A percentile compares a stretch with the other conserved stretches of the same genome.
These are phyloP conservation scores for Albophoma yamanashiensis DNA, from an alignment of 2,329 filamentous ascomycete genomes.

Conservation along the genomic window DNA sequence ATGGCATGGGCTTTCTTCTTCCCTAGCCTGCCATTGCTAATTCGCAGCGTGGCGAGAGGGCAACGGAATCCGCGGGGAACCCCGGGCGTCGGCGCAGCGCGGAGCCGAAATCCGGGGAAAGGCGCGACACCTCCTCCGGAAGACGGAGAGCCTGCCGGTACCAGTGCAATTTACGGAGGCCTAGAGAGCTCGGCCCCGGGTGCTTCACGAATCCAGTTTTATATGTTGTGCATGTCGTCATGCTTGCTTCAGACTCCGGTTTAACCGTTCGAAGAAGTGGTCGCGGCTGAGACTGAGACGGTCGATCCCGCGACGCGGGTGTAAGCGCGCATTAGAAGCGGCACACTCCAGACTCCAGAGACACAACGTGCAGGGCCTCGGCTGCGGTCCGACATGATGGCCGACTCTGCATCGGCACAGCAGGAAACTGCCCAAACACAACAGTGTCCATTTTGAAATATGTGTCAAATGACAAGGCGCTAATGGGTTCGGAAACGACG, in stretches of 20 bases:
- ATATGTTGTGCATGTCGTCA: neutral
- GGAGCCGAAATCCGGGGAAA: neutral
- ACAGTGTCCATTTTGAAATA: too few species aligned
- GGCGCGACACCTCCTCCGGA: neutral
- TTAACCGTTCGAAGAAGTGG: neutral
- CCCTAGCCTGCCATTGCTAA: neutral
- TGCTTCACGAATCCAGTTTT: neutral
- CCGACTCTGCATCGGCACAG: neutral
- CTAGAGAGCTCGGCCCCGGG: neutral
- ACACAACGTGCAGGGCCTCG: neutral
- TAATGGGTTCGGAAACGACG: too few species aligned
- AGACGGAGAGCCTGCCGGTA: neutral
- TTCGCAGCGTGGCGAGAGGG: neutral
- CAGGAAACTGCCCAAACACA: neutral
- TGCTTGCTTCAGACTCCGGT: neutral
- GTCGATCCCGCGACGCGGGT: too few species aligned
- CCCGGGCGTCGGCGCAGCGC: neutral
- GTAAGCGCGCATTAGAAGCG: too few species aligned
- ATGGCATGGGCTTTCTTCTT: neutral
- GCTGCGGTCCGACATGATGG: neutral
- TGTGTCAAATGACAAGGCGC: too few species aligned
- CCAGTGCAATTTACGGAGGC: too few species aligned
- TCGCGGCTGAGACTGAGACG: too few species aligned
- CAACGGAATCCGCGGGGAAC: neutral
- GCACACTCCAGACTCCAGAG: neutral